These are phyloP conservation scores for Penicillium hordei DNA, from an alignment of 2,329 filamentous ascomycete species.

Conservation along the genomic window DNA sequence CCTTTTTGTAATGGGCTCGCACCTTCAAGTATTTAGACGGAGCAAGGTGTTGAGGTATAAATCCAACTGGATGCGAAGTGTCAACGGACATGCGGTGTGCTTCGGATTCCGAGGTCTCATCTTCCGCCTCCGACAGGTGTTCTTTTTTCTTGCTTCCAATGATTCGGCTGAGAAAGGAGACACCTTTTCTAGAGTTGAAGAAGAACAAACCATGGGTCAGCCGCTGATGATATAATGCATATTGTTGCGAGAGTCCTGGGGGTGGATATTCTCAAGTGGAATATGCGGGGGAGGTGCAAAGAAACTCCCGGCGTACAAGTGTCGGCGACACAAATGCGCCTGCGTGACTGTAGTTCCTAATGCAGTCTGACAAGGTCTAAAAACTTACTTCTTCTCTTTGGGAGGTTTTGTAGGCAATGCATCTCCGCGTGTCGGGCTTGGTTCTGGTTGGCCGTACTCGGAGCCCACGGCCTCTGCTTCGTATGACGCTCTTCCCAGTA, in stretches of 20 bases:
- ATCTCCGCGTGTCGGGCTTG: slow-evolving; percentile 33
- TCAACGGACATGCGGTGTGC: slow-evolving; percentile 74
- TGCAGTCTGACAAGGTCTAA: not conserved
- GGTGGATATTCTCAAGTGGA: not conserved
- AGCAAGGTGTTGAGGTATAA: slow-evolving; percentile 81
- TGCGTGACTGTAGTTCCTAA: not conserved
- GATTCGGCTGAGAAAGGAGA: slow-evolving; percentile 86
- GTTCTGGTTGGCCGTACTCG: slow-evolving; percentile 34
- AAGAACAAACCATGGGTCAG: slow-evolving; percentile 14
- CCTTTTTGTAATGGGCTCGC: slow-evolving; percentile 74
- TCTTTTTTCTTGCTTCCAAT: slow-evolving; percentile 75
- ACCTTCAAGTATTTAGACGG: slow-evolving; percentile 90
- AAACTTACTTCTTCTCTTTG: slow-evolving; percentile 67
- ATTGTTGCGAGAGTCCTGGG: not conserved
- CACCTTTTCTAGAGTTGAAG: slow-evolving; percentile 65
- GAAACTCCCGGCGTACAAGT: not conserved
- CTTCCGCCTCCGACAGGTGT: slow-evolving; percentile 46
- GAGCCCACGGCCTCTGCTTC: slow-evolving; percentile 43
- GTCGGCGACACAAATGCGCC: slow-evolving; percentile 1
- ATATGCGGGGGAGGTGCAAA: slow-evolving; percentile 1
- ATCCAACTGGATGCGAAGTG: slow-evolving; percentile 75
- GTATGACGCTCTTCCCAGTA: slow-evolving; percentile 41
- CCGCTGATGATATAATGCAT: not conserved
- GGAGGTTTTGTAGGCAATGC: slow-evolving; percentile 33
- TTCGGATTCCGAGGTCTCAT: slow-evolving; percentile 69